Conservation (phyloP, 192 early-diverging fungal species). For the Dissophora globulifera region DNA sequence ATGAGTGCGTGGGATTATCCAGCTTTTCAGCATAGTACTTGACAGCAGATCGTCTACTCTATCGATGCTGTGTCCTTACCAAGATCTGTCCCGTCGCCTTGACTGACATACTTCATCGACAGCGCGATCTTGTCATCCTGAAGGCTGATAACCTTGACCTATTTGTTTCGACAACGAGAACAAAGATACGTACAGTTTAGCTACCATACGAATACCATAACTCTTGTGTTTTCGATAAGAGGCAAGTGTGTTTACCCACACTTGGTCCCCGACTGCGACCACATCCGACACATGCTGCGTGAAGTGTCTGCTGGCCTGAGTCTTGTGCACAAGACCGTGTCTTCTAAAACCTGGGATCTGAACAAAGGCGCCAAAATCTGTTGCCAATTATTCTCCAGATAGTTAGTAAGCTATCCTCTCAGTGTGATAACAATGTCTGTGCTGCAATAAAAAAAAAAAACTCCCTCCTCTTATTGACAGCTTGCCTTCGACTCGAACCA, state of each 20-base stretch:
- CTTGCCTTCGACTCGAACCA: conserved; percentile 44
- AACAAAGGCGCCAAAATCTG: conserved; percentile 57
- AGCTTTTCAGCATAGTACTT: no score
- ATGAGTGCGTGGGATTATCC: neutral
- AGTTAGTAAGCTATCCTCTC: no score
- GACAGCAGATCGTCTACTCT: no score
- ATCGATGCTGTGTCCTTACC: conserved; percentile 42
- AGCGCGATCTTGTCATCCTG: conserved; percentile 56
- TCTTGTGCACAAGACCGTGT: conserved; percentile 54
- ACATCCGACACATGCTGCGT: conserved; percentile 53
- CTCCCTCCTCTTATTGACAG: no score
- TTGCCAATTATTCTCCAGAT: neutral
- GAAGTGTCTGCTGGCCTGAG: conserved; percentile 50
- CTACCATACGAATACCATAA: no score
- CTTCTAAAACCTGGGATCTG: conserved; percentile 39
- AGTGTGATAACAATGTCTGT: neutral
- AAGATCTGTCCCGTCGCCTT: conserved; percentile 53
- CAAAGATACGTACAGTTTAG: no score
- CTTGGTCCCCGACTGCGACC: conserved; percentile 47
- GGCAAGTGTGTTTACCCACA: conserved; percentile 53
- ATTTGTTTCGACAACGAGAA: no score
- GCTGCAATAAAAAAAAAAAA: neutral
- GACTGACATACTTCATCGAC: conserved; percentile 59
- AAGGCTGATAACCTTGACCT: conserved; percentile 54
- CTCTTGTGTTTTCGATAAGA: no score